These are phyloP conservation scores for Cadophora gregata DNA, from an alignment of 2,329 filamentous ascomycete species.

Conservation along the genomic window DNA sequence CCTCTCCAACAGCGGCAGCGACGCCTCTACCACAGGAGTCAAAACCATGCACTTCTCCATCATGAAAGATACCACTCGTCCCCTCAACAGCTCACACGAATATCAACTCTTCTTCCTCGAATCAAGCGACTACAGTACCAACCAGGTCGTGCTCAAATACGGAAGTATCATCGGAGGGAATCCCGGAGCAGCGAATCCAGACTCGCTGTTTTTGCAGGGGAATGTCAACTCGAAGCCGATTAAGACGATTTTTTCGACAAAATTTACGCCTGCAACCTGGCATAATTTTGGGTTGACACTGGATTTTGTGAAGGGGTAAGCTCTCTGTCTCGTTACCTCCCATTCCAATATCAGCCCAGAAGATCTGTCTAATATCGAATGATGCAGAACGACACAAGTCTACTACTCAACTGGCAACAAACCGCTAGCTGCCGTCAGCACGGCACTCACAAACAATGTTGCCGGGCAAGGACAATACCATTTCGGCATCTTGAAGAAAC, in stretches of 20 bases:
- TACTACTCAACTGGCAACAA: slow-evolving; percentile 59
- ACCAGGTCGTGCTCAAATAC: slow-evolving; percentile 61
- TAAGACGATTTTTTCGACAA: slow-evolving; percentile 55
- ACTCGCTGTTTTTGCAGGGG: slow-evolving; percentile 54
- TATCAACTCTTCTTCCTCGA: slow-evolving; percentile 63
- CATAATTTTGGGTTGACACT: slow-evolving; percentile 67
- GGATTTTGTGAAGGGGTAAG: slow-evolving; percentile 61
- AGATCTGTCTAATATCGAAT: not conserved
- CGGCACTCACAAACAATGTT: slow-evolving; percentile 56
- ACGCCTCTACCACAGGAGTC: slow-evolving; percentile 57
- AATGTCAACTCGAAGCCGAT: slow-evolving; percentile 52
- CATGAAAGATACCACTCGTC: slow-evolving; percentile 56
- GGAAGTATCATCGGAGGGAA: slow-evolving; percentile 55
- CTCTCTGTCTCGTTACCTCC: not conserved
- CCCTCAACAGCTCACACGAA: slow-evolving; percentile 64
- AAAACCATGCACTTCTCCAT: slow-evolving; percentile 69
- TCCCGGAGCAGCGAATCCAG: slow-evolving; percentile 43
- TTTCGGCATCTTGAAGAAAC: slow-evolving; percentile 68
- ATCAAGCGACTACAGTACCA: slow-evolving; percentile 53
- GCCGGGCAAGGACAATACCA: slow-evolving; percentile 66
- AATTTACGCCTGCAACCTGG: slow-evolving; percentile 58
- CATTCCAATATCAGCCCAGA: not conserved
- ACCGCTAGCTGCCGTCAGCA: slow-evolving; percentile 54
- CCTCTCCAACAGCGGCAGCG: slow-evolving; percentile 56
- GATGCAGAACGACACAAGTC: slow-evolving; percentile 57